These are phyloP conservation scores for Physcia stellaris DNA, from an alignment of 495 filamentous ascomycete genomes.

Conservation along the genomic window DNA sequence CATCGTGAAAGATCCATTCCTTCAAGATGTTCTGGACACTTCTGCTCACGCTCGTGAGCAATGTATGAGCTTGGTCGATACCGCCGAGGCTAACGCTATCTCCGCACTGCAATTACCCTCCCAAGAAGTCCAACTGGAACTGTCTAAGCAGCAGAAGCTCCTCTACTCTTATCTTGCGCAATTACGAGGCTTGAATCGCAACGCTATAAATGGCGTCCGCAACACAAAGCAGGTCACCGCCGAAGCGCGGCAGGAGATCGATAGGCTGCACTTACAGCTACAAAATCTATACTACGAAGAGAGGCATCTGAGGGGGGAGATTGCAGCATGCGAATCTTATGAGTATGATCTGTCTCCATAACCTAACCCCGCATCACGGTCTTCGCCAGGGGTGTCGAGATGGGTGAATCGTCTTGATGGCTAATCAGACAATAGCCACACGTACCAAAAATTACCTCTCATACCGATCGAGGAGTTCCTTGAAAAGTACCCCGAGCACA, in stretches of 20 bases:
- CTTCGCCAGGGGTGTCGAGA: no score
- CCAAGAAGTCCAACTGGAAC: slow-evolving; percentile 41
- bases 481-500: slow-evolving; percentile 58
- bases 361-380: no score
- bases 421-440: slow-evolving; percentile 47
- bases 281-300: slow-evolving; percentile 98
- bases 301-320: slow-evolving; percentile 78
- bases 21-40: slow-evolving; percentile 56
- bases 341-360: no score
- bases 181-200: slow-evolving; percentile 69
- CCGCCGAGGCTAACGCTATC: slow-evolving; percentile 35
- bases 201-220: slow-evolving; percentile 65
- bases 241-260: slow-evolving; percentile 80
- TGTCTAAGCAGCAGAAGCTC: slow-evolving; percentile 65
- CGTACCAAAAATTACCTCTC: slow-evolving; percentile 72
- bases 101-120: slow-evolving; percentile 21
- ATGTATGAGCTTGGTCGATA: slow-evolving; percentile 56
- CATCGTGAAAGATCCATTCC: slow-evolving; percentile 55
- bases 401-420: slow-evolving; percentile 2
- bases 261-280: slow-evolving; percentile 77
- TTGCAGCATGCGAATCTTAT: slow-evolving; percentile 78
- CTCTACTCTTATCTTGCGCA: slow-evolving; percentile 68
- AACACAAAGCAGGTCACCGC: slow-evolving; percentile 78
- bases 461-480: slow-evolving; percentile 77
- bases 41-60: slow-evolving; percentile 57